Evolutionary conservation across 331 rosid species (phyloP).

Genomic region (Pyracantha coccinea): DNA sequence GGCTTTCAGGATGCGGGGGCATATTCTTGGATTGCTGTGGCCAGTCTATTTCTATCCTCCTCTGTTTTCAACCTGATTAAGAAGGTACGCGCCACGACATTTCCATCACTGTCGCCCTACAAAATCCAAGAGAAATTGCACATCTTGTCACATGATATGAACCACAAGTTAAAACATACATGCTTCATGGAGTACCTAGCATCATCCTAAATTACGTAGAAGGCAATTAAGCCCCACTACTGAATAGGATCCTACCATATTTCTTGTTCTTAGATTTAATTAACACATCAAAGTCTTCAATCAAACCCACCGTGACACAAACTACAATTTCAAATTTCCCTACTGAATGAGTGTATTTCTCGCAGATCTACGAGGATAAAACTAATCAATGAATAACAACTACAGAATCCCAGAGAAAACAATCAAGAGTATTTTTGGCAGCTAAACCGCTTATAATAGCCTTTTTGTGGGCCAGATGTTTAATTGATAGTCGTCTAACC

Average conservation of each 20-base stretch:
- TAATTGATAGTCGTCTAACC: not conserved
- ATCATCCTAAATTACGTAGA: too few species aligned
- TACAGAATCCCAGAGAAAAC: not conserved
- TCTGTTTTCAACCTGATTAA: slow-evolving; percentile 79
- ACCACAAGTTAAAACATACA: slow-evolving; percentile 21
- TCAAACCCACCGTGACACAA: not conserved
- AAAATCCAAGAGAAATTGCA: slow-evolving; percentile 17
- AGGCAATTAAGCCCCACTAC: not conserved
- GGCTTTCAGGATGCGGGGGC: slow-evolving; percentile 64
- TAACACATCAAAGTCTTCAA: not conserved
- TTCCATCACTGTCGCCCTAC: slow-evolving; percentile 59
- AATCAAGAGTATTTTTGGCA: not conserved
- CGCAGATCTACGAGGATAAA: not conserved
- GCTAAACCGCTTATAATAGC: not conserved
- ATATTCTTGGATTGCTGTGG: slow-evolving; percentile 78
- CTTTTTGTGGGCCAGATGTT: not conserved
- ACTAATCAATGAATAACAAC: not conserved
- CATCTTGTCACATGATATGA: not conserved
- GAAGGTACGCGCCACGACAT: slow-evolving; percentile 75
- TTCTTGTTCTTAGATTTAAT: not conserved
- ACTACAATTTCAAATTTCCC: not conserved
- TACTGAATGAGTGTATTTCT: not conserved
- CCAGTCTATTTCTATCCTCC: slow-evolving; percentile 76
- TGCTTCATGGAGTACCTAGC: too few species aligned
- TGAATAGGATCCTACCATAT: not conserved